Base-by-base conservation (phyloP, 306 rosid genomes). In the Trichosanthes truncata region DNA sequence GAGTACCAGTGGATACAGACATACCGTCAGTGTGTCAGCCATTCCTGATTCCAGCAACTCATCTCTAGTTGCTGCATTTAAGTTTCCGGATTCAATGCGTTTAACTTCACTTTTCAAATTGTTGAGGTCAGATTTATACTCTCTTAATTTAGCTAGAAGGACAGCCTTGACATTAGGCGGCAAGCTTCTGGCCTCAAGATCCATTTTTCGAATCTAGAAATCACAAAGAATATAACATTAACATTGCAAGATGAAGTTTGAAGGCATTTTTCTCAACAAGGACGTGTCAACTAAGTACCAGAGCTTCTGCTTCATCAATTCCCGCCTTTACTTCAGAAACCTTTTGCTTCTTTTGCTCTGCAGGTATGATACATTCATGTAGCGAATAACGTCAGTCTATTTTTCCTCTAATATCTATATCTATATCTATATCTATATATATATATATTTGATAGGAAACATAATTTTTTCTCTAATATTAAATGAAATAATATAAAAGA, bases 321-420 rank as follows among this genome's bases (percentile, higher is more conserved):
- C 93, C 98, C 79, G 87, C 45, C 85, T 91, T 91, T 80, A 92
- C 72, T 87, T 95, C 97, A 82, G 97, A 83, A 72, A 92, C 83
- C 61, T 87, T 95, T 65, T 95, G 97, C 85, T 95, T 95, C 95
- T 90, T 95, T 86, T 90, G 96, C 89, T 95, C 98, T 95, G 87
- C 90, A 79, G 61, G 82, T 80, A 53, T 5, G 66, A 55, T n/a
- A 76, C 43, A 53, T 75, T 38, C 56, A 46, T 49, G 56, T 29
- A 48, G 60, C 43, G 17, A 4, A 49, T 48, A 48, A 29, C 59
- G 18, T 48, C 43, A 49, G 61, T 74, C 9, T 46, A 17, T 7
- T 26, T 26, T n/a, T n/a, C n/a, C n/a, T n/a, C n/a, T n/a, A n/a
- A n/a, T n/a, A n/a, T n/a, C n/a, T n/a, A n/a, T n/a, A n/a, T n/a